Percentiles rank a stretch among this genome's conserved stretches.
phyloP scores from a whole-genome alignment of 306 rosid genomes.

The Rubus idaeus region DNA sequence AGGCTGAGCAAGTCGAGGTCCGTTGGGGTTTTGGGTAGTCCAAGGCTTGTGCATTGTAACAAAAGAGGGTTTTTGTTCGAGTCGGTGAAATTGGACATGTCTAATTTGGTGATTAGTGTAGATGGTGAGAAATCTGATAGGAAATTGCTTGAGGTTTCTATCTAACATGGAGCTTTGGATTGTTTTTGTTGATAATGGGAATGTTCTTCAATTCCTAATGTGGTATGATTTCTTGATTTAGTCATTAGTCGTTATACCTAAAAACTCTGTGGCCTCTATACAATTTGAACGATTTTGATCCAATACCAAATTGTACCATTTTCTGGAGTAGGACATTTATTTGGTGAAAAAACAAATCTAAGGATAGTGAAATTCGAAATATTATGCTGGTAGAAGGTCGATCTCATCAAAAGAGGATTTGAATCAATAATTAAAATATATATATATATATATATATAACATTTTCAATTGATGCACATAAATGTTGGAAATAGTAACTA shows the following conservation, averaged over 20 bases:
- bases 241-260: background rate
- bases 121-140: constrained; percentile 35
- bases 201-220: background rate
- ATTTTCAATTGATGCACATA: too few relatives aligned
- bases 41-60: constrained; percentile 4
- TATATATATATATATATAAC: too few relatives aligned
- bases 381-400: too few relatives aligned
- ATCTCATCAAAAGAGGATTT: too few relatives aligned
- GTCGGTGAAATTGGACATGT: constrained; percentile 29
- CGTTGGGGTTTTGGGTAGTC: constrained; percentile 43
- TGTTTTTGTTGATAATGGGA: background rate
- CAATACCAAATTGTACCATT: background rate
- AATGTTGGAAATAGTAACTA: too few relatives aligned
- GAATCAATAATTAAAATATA: too few relatives aligned
- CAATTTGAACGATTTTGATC: background rate
- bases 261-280: background rate
- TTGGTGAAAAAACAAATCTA: too few relatives aligned
- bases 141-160: constrained; percentile 42
- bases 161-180: background rate
- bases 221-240: constrained; percentile 8
- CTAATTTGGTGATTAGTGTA: constrained; percentile 41
- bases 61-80: constrained; percentile 28
- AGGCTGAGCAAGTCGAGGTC: constrained; percentile 68
- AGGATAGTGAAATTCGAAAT: too few relatives aligned
- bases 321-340: background rate